Evolutionary conservation across 2,329 filamentous ascomycete species (phyloP), one percentile per base, ranked within the genome.

Genomic region (Xylariaceae sp.): DNA sequence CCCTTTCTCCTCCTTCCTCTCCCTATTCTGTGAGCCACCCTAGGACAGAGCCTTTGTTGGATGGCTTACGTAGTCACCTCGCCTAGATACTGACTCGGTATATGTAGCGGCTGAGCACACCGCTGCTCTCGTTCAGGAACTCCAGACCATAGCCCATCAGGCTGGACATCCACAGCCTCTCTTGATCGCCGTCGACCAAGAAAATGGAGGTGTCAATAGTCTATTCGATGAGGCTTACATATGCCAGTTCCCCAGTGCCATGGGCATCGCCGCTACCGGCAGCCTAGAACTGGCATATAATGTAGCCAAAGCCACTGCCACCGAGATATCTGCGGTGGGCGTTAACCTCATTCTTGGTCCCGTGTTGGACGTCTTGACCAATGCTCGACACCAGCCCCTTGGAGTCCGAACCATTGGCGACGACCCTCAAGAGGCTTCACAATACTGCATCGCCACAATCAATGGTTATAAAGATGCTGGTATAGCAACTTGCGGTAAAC

Each of bases 131-230:
- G 89, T 96, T 32, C 87, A 94, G 67, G 91, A 97, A 67, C 78
- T 99, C 44, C 94, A 99, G 72, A 91, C 86, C 48, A 92, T 95
- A 67, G 94, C 94, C 39, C 88, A 89, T 67, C 82, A 95, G 72
- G 87, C 92, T 56, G 92, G 92, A 26, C 92, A 97, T 71, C 87
- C 88, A 2, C 86, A 92, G 2, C 94, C 94, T 2, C 75, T 99
- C 19, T 78, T 95, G 52, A 96, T 99, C 64, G 91, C 88, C 40
- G 76, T 97, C 39, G 94, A 97, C 68, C 94, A 99, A 70, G 94
- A 99, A 71, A 97, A 99, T 83, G 94, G 94, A 60, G 91, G 92
- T 2, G 92, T 96, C 70, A 97, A 96, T 74, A 96, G 90, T 72
- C 80, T 97, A 2, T 96, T 95, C 67, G 92, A 97, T 70, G 91